Conservation (phyloP, 2,329 filamentous ascomycete genomes). For the Pestalotiopsis sp. region DNA sequence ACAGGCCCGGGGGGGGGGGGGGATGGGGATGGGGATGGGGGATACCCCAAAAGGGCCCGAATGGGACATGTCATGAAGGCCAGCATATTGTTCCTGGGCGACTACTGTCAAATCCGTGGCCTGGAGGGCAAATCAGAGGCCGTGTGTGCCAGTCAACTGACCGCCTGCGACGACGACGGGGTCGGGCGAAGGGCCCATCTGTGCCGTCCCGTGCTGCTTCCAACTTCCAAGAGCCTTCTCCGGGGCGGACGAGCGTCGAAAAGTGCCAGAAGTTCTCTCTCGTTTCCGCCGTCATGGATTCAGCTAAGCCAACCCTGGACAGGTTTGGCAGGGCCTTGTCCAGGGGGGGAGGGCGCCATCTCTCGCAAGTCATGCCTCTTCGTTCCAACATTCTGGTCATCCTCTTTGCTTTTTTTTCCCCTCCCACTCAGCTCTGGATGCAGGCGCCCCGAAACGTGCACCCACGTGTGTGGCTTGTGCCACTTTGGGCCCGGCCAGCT, state of each 20-base stretch:
- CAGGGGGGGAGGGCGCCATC: not conserved
- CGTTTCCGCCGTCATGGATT: slow-evolving; percentile 13
- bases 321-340: not conserved
- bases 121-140: slow-evolving; percentile 2
- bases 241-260: slow-evolving; percentile 3
- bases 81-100: not conserved
- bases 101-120: not conserved
- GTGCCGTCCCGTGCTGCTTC: slow-evolving; percentile 11
- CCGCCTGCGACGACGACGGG: slow-evolving; percentile 5
- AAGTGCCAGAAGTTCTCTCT: not conserved
- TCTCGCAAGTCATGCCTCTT: slow-evolving; percentile 1
- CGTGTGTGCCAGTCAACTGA: slow-evolving; percentile 10
- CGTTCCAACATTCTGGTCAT: not conserved
- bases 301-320: not conserved
- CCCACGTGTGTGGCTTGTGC: slow-evolving; percentile 9
- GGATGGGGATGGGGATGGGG: too few species aligned
- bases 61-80: not conserved
- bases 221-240: not conserved
- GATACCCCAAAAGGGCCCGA: not conserved
- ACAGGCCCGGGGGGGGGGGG: not conserved
- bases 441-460: not conserved
- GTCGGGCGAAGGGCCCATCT: slow-evolving; percentile 6
- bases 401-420: not conserved
- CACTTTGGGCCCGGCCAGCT: not conserved
- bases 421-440: not conserved